phyloP scores from a whole-genome alignment of 2,329 filamentous ascomycete genomes.

The Trichoderma koningiopsis region DNA sequence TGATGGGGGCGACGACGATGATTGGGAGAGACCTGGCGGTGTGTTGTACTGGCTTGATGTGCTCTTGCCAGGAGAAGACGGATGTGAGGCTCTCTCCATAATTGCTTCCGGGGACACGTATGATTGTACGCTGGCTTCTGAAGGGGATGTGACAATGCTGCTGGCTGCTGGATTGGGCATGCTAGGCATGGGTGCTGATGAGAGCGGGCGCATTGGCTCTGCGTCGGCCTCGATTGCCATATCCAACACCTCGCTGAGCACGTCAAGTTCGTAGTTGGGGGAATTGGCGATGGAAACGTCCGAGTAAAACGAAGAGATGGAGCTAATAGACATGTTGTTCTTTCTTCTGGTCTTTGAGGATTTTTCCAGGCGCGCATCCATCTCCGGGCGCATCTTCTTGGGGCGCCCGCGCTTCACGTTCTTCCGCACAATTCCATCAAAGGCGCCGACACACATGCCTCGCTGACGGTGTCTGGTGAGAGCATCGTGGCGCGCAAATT shows the following conservation, averaged over 20 bases:
- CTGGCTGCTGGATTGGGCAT: constrained; percentile 34
- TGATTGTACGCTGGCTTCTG: constrained; percentile 40
- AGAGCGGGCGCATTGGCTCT: constrained; percentile 42
- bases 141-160: constrained; percentile 46
- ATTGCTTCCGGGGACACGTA: constrained; percentile 53
- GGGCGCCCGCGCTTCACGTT: constrained; percentile 65
- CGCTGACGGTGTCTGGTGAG: constrained; percentile 91
- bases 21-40: constrained; percentile 62
- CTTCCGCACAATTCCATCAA: constrained; percentile 72
- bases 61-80: constrained; percentile 54
- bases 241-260: constrained; percentile 54
- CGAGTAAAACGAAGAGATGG: constrained; percentile 58
- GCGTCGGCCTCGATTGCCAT: constrained; percentile 39
- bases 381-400: constrained; percentile 61
- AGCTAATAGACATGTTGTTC: constrained; percentile 54
- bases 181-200: constrained; percentile 49
- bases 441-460: constrained; percentile 94
- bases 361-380: constrained; percentile 60
- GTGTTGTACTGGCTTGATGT: constrained; percentile 56
- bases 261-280: constrained; percentile 51
- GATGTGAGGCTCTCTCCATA: constrained; percentile 44
- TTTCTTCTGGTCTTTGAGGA: constrained; percentile 57
- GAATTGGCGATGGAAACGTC: constrained; percentile 59
- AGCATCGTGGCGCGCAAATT: constrained; percentile 92
- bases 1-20: constrained; percentile 59